Conservation (phyloP, 257 asterid species). For the Solanum pinnatisectum region DNA sequence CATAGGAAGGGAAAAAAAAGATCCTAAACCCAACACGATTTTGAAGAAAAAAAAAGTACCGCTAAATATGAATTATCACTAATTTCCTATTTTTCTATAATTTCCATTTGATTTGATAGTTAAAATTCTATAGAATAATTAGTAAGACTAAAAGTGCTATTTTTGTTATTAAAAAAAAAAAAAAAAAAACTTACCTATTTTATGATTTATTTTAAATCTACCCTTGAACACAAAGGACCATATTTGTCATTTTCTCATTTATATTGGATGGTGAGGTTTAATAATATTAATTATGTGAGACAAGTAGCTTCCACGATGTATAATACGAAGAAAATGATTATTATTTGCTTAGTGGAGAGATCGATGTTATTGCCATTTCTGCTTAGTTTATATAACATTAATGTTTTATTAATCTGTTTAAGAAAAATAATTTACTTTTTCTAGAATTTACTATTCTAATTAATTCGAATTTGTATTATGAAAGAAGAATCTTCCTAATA, state of each 20-base stretch:
- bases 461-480: too few relatives aligned
- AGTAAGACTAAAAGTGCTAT: not conserved
- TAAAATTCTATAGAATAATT: not conserved
- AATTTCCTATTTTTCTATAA: not conserved
- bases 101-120: not conserved
- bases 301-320: not conserved
- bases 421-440: too few relatives aligned
- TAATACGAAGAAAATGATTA: not conserved
- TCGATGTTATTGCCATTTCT: not conserved
- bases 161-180: too few relatives aligned
- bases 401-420: too few relatives aligned
- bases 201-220: not conserved
- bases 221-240: not conserved
- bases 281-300: not conserved
- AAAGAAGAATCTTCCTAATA: too few relatives aligned
- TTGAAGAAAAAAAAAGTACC: too few relatives aligned
- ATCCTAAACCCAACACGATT: too few relatives aligned
- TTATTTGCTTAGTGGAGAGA: not conserved
- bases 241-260: not conserved
- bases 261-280: not conserved
- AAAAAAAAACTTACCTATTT: too few relatives aligned
- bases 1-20: too few relatives aligned
- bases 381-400: not conserved
- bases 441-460: too few relatives aligned
- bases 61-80: not conserved